Base-by-base conservation (phyloP, 2,329 filamentous ascomycete species). In the Paraphaeosphaeria minitans region DNA sequence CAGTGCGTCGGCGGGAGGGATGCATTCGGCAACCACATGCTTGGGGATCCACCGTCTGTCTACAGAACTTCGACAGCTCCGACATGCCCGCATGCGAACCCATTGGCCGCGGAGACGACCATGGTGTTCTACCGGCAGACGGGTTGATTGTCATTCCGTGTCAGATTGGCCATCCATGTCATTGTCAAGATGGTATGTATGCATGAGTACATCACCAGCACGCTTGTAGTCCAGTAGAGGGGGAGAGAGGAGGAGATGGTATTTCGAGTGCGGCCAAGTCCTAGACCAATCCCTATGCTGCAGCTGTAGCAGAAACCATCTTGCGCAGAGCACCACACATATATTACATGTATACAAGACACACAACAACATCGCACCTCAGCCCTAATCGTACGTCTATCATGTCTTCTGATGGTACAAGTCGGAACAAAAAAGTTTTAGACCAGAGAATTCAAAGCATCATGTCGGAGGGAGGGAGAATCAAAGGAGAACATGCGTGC, bases 331-430 rank as follows among this genome's bases (percentile, higher is more conserved):
- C 70, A 72, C 67, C 67, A 68, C 71, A 72, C 64, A 69, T 75
- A 73, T 68, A 69, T 69, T 75, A 75, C 71, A 77, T 56, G 61
- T 62, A 65, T 53, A 65, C 53, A 65, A 60, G 61, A 64, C 62
- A 61, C 66, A 59, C 60, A 60, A 58, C 57, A 56, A 63, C 51
- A 54, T 57, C 61, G 64, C 65, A 55, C 56, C 63, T 52, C 65
- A 65, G 63, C 64, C 72, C 68, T 69, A 68, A 68, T 75, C 71
- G 66, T 76, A 75, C 73, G 75, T 77, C 74, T 77, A 77, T 75
- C 72, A 71, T 72, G 66, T 63, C 60, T 61, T 59, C 51, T 76
- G 66, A 67, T 77, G 69, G 65, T 77, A 77, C 74, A 77, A 64
- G 62, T 67, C 62, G 60, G 62, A 64, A 53, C 55, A 60, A 58